These are phyloP conservation scores for Leucosporidium yakuticum DNA, from an alignment of 768 basidiomycete genomes.

Conservation along the genomic window DNA sequence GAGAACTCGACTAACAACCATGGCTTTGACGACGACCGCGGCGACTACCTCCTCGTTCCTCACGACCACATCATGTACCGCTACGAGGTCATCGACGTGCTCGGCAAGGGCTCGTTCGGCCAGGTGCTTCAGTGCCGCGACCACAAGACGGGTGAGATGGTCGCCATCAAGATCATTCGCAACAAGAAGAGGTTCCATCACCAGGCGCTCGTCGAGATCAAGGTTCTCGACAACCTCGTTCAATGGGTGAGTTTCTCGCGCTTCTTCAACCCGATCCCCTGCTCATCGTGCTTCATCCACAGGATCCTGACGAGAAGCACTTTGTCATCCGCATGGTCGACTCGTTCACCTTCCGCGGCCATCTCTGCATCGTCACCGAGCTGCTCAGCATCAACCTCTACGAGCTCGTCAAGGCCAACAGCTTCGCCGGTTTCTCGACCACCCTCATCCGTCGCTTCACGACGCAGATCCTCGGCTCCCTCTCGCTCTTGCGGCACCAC, in stretches of 20 bases:
- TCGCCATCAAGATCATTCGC: conserved; percentile 97
- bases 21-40: conserved; percentile 96
- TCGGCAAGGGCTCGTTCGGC: conserved; percentile 97
- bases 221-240: conserved; percentile 88
- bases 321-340: conserved; percentile 98
- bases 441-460: conserved; percentile 91
- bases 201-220: conserved; percentile 97
- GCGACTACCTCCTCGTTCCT: conserved; percentile 85
- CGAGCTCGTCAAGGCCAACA: conserved; percentile 98
- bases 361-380: conserved; percentile 97
- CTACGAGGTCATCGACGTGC: conserved; percentile 85
- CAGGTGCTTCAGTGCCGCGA: conserved; percentile 94
- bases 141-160: conserved; percentile 88
- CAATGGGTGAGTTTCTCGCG: conserved; percentile 74
- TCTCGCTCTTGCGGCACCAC: conserved; percentile 91
- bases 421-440: conserved; percentile 96
- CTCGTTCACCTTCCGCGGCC: conserved; percentile 94
- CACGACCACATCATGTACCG: conserved; percentile 93
- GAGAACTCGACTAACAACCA: conserved; percentile 76
- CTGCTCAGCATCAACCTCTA: conserved; percentile 96
- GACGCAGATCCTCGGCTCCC: conserved; percentile 84
- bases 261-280: neutral
- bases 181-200: conserved; percentile 99
- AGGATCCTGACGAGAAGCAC: conserved; percentile 96
- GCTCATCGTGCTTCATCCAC: neutral